Base-by-base conservation (phyloP, 2,329 filamentous ascomycete species). In the Davidsoniella eucalypti region DNA sequence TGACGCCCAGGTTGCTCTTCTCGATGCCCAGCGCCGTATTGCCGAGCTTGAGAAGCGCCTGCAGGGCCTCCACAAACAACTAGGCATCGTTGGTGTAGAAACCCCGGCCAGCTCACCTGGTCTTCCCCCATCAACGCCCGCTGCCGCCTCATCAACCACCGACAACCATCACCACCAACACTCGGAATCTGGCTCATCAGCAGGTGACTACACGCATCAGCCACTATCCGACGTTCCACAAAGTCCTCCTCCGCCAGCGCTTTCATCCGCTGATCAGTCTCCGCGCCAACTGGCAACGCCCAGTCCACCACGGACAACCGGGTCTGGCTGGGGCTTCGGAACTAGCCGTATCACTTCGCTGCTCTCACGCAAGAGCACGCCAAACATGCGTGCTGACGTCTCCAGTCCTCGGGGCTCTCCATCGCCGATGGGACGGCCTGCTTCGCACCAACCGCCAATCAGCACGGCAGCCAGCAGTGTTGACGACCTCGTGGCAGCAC, bases 101-200 rank as follows among this genome's bases (percentile, higher is more conserved):
- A 33, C 44, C 25, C 39, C 43, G 14, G 38, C 21, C 21, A 38
- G 39, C n/a, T 46, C 33, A 10, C 25, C 25, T 33, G 29, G 33
- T 18, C 80, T 81, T 51, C 73, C 78, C 2, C 75, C 78, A 75
- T 69, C 84, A 90, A 65, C 83, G 87, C 63, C 82, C 87, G 61
- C 72, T 87, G 39, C 69, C 76, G 42, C 68, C 65, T 42, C 69
- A 87, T 50, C 76, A 76, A 56, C 66, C 65, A 36, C 57, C 59
- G 60, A 48, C 39, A 12, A 6, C 36, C 46, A 23, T 44, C 44
- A 36, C 47, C 47, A 58, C 57, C 56, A 57, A 56, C 45, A 57
- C 55, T 50, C 50, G 54, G 9, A 55, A 56, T 52, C 59, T 57
- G 4, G 60, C 58, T 47, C 55, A 55, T 53, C 60, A 56, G 18